Base-by-base conservation (phyloP, 2,329 filamentous ascomycete genomes). In the Cladophialophora immunda region DNA sequence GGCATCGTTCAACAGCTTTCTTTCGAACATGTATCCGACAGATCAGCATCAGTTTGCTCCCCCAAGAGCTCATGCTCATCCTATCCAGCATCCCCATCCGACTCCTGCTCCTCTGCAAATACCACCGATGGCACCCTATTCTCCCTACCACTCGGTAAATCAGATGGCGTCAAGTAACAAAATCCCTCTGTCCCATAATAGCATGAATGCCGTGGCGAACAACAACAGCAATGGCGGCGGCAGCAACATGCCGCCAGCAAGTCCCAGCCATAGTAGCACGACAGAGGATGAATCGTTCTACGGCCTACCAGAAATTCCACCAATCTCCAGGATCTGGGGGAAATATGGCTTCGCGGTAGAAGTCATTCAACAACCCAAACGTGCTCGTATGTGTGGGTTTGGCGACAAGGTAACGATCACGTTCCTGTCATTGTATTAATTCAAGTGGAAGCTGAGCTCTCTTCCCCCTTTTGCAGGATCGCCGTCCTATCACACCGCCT, bases 321-420 rank as follows among this genome's bases (percentile, higher is more conserved):
- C 81, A 7, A 73, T 80, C 22, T 76, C 77, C 7, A 80, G 78
- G 58, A 72, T 78, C 47, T 80, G 78, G 58, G 78, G 82, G 29
- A 80, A 80, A 53, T 78, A 80, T 32, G 79, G 79, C 52, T 83
- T 79, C 78, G 91, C 89, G 68, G 85, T 97, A 58, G 84, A 90
- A 71, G 92, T 97, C 67, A 89, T 92, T 72, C 95, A 99, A 81
- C 93, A 98, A 79, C 95, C 95, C 58, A 86, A 92, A 74, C 89
- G 95, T 74, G 95, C 95, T 71, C 92, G 95, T 68, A 98, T 98
- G 95, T 99, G 95, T 82, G 95, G 95, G 7, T 99, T 98, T 81
- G 95, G 95, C 69, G 95, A 99, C 83, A 99, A 98, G 86, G 92
- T 95, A 81, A 64, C 82, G 73, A 64, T 66, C 61, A 66, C 50